Percentiles rank a stretch among this genome's conserved stretches.
Conservation (phyloP, 2,329 filamentous ascomycete species). For the Aureobasidium zeae region DNA sequence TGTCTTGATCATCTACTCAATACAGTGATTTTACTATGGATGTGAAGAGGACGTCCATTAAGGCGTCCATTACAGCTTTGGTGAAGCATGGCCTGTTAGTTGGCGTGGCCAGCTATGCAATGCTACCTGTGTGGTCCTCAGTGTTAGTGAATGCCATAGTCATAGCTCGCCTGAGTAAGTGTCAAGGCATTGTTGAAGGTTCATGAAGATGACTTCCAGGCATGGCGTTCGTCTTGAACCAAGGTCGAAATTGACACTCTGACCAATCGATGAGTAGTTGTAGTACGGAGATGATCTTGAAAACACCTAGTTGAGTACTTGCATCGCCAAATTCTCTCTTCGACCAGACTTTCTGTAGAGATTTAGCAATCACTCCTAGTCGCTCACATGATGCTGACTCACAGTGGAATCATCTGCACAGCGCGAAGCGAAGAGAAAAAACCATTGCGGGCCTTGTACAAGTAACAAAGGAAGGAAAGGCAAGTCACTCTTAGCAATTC, state of each 20-base stretch:
- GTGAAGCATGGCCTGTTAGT: too few species aligned
- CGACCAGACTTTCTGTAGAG: neutral
- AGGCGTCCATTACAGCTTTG: too few species aligned
- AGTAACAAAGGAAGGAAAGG: neutral
- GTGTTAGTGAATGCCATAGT: neutral
- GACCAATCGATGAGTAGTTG: slow-evolving; percentile 6
- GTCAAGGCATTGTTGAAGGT: neutral
- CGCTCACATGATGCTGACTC: too few species aligned
- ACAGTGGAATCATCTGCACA: neutral
- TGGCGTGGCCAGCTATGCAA: too few species aligned
- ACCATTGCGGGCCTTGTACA: slow-evolving; percentile 1
- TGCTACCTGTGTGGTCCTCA: too few species aligned
- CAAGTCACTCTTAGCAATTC: neutral
- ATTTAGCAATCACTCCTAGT: neutral
- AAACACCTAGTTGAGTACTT: neutral
- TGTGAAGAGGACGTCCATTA: too few species aligned
- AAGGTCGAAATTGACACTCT: neutral
- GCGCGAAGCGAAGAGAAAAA: neutral
- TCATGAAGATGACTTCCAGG: neutral
- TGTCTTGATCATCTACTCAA: too few species aligned
- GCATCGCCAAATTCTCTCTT: neutral
- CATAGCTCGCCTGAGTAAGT: neutral
- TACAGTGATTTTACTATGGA: too few species aligned
- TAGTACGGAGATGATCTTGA: neutral
- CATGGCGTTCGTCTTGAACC: neutral